phyloP scores from a whole-genome alignment of 2,329 filamentous ascomycete genomes.

The Didymella sp. region DNA sequence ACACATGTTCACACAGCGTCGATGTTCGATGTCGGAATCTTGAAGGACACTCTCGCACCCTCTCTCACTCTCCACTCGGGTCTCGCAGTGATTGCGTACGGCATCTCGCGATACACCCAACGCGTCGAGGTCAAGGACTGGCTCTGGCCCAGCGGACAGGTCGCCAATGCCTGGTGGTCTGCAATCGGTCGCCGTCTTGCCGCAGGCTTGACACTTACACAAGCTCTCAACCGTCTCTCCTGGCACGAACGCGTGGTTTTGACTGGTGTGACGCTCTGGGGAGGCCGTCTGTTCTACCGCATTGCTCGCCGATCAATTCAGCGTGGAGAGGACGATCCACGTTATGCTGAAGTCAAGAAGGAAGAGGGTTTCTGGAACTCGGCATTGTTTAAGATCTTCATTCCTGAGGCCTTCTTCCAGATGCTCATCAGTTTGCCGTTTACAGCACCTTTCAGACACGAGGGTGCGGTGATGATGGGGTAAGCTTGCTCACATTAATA shows the following conservation, averaged over 20 bases:
- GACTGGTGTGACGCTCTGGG: constrained; percentile 65
- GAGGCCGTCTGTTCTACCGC: constrained; percentile 62
- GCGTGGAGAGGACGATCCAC: constrained; percentile 63
- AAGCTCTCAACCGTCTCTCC: constrained; percentile 58
- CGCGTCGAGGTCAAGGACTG: constrained; percentile 68
- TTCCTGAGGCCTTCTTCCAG: constrained; percentile 65
- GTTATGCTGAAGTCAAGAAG: constrained; percentile 62
- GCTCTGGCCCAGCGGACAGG: constrained; percentile 63
- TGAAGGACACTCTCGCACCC: constrained; percentile 62
- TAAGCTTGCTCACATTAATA: no score
- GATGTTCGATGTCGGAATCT: constrained; percentile 57
- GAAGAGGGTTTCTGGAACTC: constrained; percentile 64
- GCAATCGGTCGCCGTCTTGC: constrained; percentile 62
- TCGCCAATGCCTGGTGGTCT: constrained; percentile 67
- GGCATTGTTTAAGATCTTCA: constrained; percentile 61
- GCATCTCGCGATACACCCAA: constrained; percentile 59
- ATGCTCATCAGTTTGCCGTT: constrained; percentile 65
- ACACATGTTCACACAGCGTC: constrained; percentile 42
- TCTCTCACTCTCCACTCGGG: constrained; percentile 62
- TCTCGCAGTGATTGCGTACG: constrained; percentile 61
- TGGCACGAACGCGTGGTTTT: constrained; percentile 65
- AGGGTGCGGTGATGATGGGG: constrained; percentile 47
- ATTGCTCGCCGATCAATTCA: constrained; percentile 58
- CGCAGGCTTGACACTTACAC: constrained; percentile 55
- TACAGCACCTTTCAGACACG: constrained; percentile 62